Conservation (phyloP, 139 green algal species). For the Micractinium sp. region DNA sequence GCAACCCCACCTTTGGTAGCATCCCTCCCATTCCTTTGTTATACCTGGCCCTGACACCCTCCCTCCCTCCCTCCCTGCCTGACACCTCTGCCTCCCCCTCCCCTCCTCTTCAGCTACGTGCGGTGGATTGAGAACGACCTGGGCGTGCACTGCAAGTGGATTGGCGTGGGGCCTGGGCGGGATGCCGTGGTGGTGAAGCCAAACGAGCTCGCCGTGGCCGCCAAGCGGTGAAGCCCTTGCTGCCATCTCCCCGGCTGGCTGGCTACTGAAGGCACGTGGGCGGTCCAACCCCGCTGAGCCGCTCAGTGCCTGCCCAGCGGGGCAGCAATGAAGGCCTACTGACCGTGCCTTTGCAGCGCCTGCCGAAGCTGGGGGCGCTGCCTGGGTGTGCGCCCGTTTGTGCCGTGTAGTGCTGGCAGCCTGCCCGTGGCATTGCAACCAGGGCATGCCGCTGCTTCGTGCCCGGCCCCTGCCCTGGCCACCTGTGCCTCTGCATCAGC, state of each 20-base stretch:
- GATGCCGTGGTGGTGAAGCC: slow-evolving; percentile 86
- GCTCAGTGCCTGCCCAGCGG: too few relatives aligned
- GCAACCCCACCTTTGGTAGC: background rate
- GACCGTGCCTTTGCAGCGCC: too few relatives aligned
- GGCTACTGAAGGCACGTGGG: background rate
- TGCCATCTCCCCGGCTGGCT: background rate
- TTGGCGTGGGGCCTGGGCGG: slow-evolving; percentile 96
- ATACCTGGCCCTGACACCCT: background rate
- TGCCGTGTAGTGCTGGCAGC: too few relatives aligned
- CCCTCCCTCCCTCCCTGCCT: background rate
- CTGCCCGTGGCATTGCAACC: too few relatives aligned
- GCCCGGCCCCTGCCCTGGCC: too few relatives aligned
- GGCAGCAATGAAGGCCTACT: too few relatives aligned
- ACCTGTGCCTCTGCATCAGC: too few relatives aligned
- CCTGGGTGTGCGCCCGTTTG: too few relatives aligned
- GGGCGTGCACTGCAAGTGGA: slow-evolving; percentile 90
- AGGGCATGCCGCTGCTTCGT: too few relatives aligned
- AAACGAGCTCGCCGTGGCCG: background rate
- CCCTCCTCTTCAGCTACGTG: slow-evolving; percentile 69
- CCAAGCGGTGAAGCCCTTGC: background rate
- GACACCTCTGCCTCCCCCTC: background rate
- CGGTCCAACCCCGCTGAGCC: too few relatives aligned
- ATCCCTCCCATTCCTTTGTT: background rate
- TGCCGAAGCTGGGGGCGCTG: too few relatives aligned
- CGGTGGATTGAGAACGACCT: slow-evolving; percentile 87